A percentile compares a stretch with the other conserved stretches of the same genome.
These are phyloP conservation scores for Orobanche coerulescens DNA, from an alignment of 257 asterid genomes.

Conservation along the genomic window DNA sequence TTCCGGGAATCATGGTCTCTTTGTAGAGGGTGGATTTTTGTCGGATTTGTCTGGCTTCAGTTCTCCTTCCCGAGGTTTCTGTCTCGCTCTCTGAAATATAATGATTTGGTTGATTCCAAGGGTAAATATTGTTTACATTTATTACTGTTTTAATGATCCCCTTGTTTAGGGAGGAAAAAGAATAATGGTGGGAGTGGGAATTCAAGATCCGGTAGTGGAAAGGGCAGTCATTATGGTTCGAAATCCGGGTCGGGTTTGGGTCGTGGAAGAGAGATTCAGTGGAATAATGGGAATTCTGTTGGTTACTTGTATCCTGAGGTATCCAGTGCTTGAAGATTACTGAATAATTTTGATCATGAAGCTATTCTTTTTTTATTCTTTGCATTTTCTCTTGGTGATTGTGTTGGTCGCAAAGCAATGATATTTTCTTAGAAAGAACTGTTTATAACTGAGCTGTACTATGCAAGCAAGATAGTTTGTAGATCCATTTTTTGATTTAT, in stretches of 20 bases:
- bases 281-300: constrained; percentile 35
- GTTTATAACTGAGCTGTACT: background rate
- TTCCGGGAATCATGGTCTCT: constrained; percentile 46
- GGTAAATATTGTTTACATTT: background rate
- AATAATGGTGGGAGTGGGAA: constrained; percentile 41
- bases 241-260: constrained; percentile 27
- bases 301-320: constrained; percentile 65
- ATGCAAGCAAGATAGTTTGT: background rate
- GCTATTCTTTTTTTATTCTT: too few species aligned
- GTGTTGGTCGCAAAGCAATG: background rate
- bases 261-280: constrained; percentile 26
- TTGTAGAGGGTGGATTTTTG: constrained; percentile 70
- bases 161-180: constrained; percentile 35
- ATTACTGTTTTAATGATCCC: background rate
- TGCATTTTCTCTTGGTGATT: background rate
- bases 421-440: background rate
- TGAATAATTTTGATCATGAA: background rate
- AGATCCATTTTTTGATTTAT: background rate
- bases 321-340: background rate
- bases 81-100: background rate
- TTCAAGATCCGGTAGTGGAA: constrained; percentile 34
- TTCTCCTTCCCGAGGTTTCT: constrained; percentile 61
- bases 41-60: constrained; percentile 51
- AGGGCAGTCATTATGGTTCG: constrained; percentile 27
- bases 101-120: background rate